A percentile compares a stretch with the other conserved stretches of the same genome.
Evolutionary conservation across 2,329 filamentous ascomycete species (phyloP).

Genomic region (Pseudogymnoascus sp.): DNA sequence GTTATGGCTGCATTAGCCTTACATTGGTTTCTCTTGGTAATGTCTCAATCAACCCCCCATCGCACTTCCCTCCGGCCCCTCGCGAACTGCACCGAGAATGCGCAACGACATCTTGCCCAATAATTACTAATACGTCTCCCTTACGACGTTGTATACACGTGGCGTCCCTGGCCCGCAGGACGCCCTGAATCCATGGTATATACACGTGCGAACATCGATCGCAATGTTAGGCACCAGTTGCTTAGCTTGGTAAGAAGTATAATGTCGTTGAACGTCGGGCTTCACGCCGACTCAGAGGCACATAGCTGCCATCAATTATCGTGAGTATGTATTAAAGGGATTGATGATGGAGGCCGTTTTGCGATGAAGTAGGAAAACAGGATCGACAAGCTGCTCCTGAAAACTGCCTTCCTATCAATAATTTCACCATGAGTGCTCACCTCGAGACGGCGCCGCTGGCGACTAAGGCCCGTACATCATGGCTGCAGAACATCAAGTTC

Average conservation of each 20-base stretch:
- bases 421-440: neutral
- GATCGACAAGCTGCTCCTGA: neutral
- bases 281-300: neutral
- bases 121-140: neutral
- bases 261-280: neutral
- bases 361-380: neutral
- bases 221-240: neutral
- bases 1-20: neutral
- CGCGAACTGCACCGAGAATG: neutral
- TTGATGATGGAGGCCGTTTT: neutral
- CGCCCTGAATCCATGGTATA: neutral
- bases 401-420: neutral
- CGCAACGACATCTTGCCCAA: neutral
- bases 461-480: neutral
- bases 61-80: neutral
- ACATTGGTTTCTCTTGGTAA: neutral
- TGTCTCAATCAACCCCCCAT: neutral
- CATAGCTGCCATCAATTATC: neutral
- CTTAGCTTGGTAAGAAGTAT: neutral
- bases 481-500: slow-evolving; percentile 19
- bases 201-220: neutral
- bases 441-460: neutral
- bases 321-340: neutral
- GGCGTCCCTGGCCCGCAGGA: neutral
- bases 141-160: neutral